Conservation (phyloP, 2,329 filamentous ascomycete genomes). For the Parasarocladium wereldwijsianum region DNA sequence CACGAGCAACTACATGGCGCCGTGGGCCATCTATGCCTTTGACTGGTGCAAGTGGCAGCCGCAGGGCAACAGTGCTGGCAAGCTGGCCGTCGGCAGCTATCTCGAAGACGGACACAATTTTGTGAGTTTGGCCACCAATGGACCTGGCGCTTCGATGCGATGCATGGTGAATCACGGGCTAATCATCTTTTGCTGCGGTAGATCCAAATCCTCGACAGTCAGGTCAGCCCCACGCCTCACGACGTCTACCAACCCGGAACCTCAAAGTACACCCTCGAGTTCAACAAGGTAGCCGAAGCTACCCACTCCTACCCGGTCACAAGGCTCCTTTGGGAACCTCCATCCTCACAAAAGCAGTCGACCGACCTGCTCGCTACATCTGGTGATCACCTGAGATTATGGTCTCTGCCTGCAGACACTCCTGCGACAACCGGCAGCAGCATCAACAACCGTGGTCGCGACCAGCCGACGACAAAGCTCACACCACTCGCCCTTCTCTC, state of each 20-base stretch:
- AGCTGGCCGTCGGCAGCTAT: conserved; percentile 90
- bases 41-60: conserved; percentile 99
- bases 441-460: conserved; percentile 44
- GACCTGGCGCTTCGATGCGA: too few species aligned
- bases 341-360: conserved; percentile 85
- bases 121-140: conserved; percentile 38
- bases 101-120: conserved; percentile 97
- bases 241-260: conserved; percentile 55
- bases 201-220: conserved; percentile 95
- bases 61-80: conserved; percentile 66
- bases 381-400: conserved; percentile 82
- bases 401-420: conserved; percentile 71
- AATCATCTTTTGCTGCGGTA: conserved; percentile 27
- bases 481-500: conserved; percentile 86
- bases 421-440: conserved; percentile 45
- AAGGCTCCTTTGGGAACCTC: conserved; percentile 87
- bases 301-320: conserved; percentile 97
- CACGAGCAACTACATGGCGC: conserved; percentile 86
- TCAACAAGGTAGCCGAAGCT: conserved; percentile 85
- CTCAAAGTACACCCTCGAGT: conserved; percentile 68
- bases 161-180: neutral
- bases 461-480: conserved; percentile 57
- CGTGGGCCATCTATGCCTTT: conserved; percentile 91
- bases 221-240: conserved; percentile 55
- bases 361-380: conserved; percentile 92